phyloP scores from a whole-genome alignment of 441 rosid genomes.

The Viola pubescens region DNA sequence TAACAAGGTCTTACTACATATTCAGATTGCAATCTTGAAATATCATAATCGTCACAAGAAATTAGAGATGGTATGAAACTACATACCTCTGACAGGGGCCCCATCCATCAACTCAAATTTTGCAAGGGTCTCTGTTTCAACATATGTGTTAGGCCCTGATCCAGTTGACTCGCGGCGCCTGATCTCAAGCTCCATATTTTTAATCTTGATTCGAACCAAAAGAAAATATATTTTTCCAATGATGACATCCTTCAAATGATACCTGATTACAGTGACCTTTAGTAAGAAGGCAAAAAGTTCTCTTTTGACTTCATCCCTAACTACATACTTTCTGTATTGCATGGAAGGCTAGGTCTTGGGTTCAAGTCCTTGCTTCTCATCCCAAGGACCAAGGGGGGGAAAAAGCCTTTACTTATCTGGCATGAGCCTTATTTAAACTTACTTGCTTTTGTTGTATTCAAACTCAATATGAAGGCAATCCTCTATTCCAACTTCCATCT shows the following conservation, averaged over 20 bases:
- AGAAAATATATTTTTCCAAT: conserved; percentile 92
- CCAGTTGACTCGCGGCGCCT: conserved; percentile 96
- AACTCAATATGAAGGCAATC: conserved; percentile 98
- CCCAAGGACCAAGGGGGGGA: too few relatives aligned
- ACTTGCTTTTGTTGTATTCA: conserved; percentile 99
- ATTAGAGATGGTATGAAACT: too few relatives aligned
- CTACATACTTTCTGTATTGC: too few relatives aligned
- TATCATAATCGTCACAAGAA: too few relatives aligned
- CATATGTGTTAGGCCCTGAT: conserved; percentile 87
- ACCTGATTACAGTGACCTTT: conserved; percentile 42
- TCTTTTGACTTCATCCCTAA: too few relatives aligned
- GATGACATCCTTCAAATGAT: conserved; percentile 89
- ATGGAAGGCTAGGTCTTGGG: too few relatives aligned
- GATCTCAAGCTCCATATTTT: conserved; percentile 98
- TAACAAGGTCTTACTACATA: too few relatives aligned
- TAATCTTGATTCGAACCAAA: conserved; percentile 87
- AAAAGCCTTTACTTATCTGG: too few relatives aligned
- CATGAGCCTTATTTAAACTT: conserved; percentile 20
- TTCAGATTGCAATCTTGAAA: too few relatives aligned
- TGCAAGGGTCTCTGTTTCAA: conserved; percentile 95
- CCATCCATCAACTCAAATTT: conserved; percentile 98
- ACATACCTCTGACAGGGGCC: conserved; percentile 91
- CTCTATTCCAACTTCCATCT: conserved; percentile 99
- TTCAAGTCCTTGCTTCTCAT: too few relatives aligned
- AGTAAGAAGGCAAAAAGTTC: too few relatives aligned